phyloP scores from a whole-genome alignment of 441 rosid genomes.

The Flueggea neowawraea region DNA sequence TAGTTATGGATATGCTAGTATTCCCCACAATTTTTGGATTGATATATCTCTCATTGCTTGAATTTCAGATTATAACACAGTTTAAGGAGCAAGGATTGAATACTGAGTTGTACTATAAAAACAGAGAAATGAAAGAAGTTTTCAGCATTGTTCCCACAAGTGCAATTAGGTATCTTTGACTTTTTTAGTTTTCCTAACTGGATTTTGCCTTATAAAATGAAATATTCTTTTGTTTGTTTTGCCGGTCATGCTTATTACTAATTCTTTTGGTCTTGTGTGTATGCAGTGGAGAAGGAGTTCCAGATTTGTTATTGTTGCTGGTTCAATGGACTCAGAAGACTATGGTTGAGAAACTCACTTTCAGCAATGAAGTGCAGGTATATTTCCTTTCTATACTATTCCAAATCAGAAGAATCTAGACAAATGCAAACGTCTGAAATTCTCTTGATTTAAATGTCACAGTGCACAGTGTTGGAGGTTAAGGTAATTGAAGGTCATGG shows the following conservation, averaged over 20 bases:
- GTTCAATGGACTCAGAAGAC: conserved; percentile 97
- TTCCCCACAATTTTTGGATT: not conserved
- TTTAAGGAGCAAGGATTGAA: conserved; percentile 94
- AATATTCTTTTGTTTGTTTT: too few relatives aligned
- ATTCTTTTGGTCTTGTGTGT: conserved; percentile 9
- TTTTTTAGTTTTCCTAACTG: too few relatives aligned
- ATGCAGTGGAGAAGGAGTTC: conserved; percentile 90
- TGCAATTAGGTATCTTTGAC: conserved; percentile 60
- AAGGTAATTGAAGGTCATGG: conserved; percentile 96
- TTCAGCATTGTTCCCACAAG: conserved; percentile 93
- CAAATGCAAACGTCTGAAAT: conserved; percentile 19
- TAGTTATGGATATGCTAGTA: not conserved
- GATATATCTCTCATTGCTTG: not conserved
- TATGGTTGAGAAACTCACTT: conserved; percentile 92
- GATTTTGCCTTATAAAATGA: too few relatives aligned
- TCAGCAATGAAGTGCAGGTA: conserved; percentile 84
- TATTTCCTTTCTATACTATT: conserved; percentile 11
- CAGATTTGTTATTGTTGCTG: conserved; percentile 75
- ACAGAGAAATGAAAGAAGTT: conserved; percentile 84
- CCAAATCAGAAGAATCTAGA: not conserved
- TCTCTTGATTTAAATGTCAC: conserved; percentile 30
- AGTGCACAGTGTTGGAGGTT: conserved; percentile 96
- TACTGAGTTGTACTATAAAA: conserved; percentile 92
- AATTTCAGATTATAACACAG: conserved; percentile 63
- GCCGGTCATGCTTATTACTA: too few relatives aligned